Evolutionary conservation across 179 eudicot genomes (phyloP).

Genomic region (Gypsophila paniculata): DNA sequence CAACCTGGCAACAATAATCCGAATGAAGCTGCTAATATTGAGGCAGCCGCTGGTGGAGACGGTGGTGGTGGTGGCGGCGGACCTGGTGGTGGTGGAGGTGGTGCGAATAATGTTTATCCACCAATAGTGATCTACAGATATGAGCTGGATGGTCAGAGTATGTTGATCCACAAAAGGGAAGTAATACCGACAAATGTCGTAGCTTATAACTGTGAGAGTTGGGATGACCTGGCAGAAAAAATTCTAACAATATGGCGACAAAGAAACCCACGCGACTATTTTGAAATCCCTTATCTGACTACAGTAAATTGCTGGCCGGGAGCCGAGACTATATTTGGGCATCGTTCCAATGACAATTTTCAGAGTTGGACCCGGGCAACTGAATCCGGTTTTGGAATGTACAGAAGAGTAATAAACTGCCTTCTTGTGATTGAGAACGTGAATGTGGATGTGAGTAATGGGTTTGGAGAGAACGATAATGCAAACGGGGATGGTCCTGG

Average conservation of each 20-base stretch:
- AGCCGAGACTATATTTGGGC: neutral
- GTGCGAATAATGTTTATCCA: neutral
- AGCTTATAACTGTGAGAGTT: no score
- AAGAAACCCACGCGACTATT: neutral
- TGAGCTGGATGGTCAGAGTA: no score
- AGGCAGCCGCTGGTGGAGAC: no score
- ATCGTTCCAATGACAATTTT: no score
- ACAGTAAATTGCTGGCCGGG: neutral
- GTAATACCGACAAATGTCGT: no score
- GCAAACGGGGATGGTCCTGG: no score
- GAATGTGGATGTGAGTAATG: neutral
- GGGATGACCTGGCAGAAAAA: no score
- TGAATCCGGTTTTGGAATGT: neutral
- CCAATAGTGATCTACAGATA: no score
- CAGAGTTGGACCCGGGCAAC: no score
- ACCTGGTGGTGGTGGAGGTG: no score
- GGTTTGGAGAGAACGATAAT: neutral
- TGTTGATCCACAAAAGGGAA: no score
- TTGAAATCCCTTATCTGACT: neutral
- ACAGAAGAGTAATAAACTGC: neutral
- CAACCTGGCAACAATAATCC: neutral
- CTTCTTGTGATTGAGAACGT: neutral
- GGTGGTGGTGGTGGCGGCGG: no score
- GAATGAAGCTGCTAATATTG: neutral
- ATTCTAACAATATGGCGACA: neutral